Evolutionary conservation across 2,329 filamentous ascomycete species (phyloP).

Genomic region (Cercospora beticola): DNA sequence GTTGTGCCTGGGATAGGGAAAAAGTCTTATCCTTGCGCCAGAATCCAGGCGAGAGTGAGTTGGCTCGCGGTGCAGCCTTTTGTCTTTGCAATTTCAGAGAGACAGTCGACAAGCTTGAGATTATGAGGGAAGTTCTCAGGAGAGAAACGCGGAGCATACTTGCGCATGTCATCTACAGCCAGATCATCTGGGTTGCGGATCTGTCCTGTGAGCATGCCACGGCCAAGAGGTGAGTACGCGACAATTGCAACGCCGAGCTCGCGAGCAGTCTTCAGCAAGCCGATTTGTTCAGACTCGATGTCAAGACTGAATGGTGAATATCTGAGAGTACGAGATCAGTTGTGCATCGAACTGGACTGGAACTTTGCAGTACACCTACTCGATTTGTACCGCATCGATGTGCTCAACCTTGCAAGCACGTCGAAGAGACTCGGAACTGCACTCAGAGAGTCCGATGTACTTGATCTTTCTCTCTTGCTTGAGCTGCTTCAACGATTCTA

Average conservation of each 20-base stretch:
- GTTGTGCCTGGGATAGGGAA: neutral
- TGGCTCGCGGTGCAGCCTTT: neutral
- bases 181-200: neutral
- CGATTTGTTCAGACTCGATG: neutral
- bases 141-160: neutral
- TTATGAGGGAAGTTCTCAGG: neutral
- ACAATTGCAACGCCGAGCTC: neutral
- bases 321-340: too few species aligned
- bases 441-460: neutral
- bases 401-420: neutral
- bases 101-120: neutral
- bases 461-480: neutral
- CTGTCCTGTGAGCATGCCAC: neutral
- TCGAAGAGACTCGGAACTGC: neutral
- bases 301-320: neutral
- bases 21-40: neutral
- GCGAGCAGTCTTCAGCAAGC: neutral
- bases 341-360: too few species aligned
- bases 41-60: neutral
- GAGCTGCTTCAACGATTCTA: neutral
- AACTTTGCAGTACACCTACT: neutral
- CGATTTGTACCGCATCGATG: neutral
- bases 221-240: neutral
- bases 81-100: neutral
- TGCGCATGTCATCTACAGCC: neutral